These are phyloP conservation scores for Pisolithus microcarpus DNA, from an alignment of 768 basidiomycete genomes.

Conservation along the genomic window DNA sequence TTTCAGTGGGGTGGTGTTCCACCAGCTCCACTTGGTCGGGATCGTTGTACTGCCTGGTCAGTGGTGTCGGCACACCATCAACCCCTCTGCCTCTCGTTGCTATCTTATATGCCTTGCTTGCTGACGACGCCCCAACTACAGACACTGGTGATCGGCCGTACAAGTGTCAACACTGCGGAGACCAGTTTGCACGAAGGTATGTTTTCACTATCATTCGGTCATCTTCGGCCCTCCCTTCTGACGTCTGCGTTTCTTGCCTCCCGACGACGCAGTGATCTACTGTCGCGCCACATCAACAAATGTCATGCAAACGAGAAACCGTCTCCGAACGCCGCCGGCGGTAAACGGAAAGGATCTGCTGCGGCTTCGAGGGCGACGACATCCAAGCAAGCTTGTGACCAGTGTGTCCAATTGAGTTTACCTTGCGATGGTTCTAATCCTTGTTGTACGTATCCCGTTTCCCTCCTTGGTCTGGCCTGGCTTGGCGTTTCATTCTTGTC, in stretches of 20 bases:
- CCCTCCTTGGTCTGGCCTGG: not conserved
- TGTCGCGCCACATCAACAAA: slow-evolving; percentile 82
- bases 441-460: slow-evolving; percentile 46
- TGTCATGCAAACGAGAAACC: slow-evolving; percentile 77
- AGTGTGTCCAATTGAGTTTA: slow-evolving; percentile 68
- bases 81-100: slow-evolving; percentile 8
- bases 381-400: slow-evolving; percentile 79
- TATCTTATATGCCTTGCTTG: slow-evolving; percentile 5
- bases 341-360: slow-evolving; percentile 59
- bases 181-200: slow-evolving; percentile 83
- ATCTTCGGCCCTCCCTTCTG: slow-evolving; percentile 1
- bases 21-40: slow-evolving; percentile 17
- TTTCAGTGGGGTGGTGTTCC: not conserved
- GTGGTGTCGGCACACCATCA: not conserved
- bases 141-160: slow-evolving; percentile 88
- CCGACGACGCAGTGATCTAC: slow-evolving; percentile 52
- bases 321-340: slow-evolving; percentile 24
- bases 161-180: slow-evolving; percentile 82
- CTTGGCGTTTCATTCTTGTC: too few species aligned
- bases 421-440: slow-evolving; percentile 78
- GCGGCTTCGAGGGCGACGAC: slow-evolving; percentile 68
- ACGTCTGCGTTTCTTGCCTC: slow-evolving; percentile 1
- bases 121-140: slow-evolving; percentile 22
- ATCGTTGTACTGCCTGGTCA: slow-evolving; percentile 4
- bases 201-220: slow-evolving; percentile 4